Base-by-base conservation (phyloP, 768 basidiomycete genomes). In the Boletellus sp. region DNA sequence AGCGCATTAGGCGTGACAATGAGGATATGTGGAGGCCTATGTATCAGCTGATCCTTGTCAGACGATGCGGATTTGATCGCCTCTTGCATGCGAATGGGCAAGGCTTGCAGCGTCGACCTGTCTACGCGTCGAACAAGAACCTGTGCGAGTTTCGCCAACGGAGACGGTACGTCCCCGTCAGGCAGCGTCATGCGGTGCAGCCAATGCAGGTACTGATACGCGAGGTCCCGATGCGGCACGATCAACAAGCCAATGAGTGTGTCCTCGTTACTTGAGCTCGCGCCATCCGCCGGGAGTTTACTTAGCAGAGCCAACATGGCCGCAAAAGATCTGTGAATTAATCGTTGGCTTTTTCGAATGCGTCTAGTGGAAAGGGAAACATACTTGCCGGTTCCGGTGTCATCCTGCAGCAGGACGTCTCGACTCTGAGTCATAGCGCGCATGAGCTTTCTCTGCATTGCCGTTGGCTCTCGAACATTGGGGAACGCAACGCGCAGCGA, bases 331-430 rank as follows among this genome's bases (percentile, higher is more conserved):
- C 88, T 91, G 46, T 8, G 22, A 26, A 34, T 20, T 37, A 42
- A 41, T 20, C 6, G 20, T 60, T 5, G 49, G 48, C 20, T 38
- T 50, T 38, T 42, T 31, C 23, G 31, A 28, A 47, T 17, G 42
- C 22, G 13, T 42, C 37, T 11, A 8, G 24, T 10, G 0, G 38
- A 37, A 47, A 4, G 33, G 16, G 43, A 35, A 16, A 72, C 85
- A 52, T 62, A 89, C 88, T 90, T 90, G 71, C 87, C 89, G 39
- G 82, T 80, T 5, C 89, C 88, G n/a, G 88, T 87, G 22, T 70
- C 69, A 54, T 88, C 87, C 54, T 79, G 83, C 46, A 90, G 57
- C 13, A 89, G 66, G 16, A 90, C 72, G 63, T 90, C 82, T 58
- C 76, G 76, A 7, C 74, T 75, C 17, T 62, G 61, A 26, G 84